Evolutionary conservation across 140 eudicot genomes (phyloP), one percentile per base, ranked within the genome.

Genomic region (Flaveria floridana): DNA sequence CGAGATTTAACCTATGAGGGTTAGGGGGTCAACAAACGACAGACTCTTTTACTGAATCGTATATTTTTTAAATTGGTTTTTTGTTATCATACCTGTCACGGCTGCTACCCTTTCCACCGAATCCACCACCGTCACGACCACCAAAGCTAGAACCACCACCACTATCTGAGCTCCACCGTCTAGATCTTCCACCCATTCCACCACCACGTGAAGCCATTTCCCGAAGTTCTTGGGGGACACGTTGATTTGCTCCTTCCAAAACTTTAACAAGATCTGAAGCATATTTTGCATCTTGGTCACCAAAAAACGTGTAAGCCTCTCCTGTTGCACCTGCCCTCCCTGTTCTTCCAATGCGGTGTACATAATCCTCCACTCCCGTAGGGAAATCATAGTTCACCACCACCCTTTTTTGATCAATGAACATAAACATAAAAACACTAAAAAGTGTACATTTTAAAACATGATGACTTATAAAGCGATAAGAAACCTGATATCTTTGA

Each of bases 321-420:
- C 99, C 99, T 3, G 95, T 88, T 68, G 99, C 99, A 70, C 99
- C 99, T 26, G 99, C 98, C 80, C 99, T 87, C 6, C 99, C 99
- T 6, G 99, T 94, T 80, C 98, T 88, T 25, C 98, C 98, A 62
- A 93, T 93, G 72, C 98, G 87, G 87, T 93, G 98, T 57, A 93
- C 98, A 80, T 93, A 93, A 77, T 93, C 98, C 86, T 93, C 96
- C 41, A 93, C 78, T 37, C 98, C 98, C 0, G 91, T 89, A 10
- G 98, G 98, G 70, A 93, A 93, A 80, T 93, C 98, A 67, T 84
- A 93, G 70, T 89, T 93, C 83, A 93, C 80, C 82, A 93, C 98
- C 82, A 88, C 91, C 91, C 97, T 93, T 86, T 86, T 68, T 12
- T 39, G 14, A 70, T 3, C 34, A 57, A 30, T 23, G 14, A 72